phyloP scores from a whole-genome alignment of 768 basidiomycete genomes.

The Cystobasidium onofrii region DNA sequence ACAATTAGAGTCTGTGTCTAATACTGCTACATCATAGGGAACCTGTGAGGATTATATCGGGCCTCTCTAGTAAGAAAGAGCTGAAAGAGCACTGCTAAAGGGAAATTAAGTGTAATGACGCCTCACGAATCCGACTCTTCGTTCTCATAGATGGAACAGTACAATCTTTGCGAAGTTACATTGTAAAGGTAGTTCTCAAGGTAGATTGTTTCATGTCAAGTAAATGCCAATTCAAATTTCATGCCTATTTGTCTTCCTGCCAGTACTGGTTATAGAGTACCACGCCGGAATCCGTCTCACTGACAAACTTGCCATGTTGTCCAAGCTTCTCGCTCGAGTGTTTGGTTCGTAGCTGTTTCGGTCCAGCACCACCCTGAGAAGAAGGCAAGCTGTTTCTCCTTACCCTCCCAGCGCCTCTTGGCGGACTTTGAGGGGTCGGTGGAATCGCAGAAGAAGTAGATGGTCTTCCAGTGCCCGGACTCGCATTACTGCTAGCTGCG shows the following conservation, averaged over 20 bases:
- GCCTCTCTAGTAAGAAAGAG: too few species aligned
- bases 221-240: not conserved
- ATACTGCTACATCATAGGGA: not conserved
- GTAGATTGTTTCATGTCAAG: not conserved
- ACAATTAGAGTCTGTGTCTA: not conserved
- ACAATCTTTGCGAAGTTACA: too few species aligned
- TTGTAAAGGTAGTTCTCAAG: too few species aligned
- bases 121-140: too few species aligned
- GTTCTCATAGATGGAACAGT: too few species aligned
- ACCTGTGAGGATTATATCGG: too few species aligned
- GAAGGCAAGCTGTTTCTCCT: constrained; percentile 17
- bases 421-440: not conserved
- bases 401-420: not conserved
- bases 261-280: constrained; percentile 16
- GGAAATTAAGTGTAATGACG: not conserved
- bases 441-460: not conserved
- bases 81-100: not conserved
- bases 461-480: not conserved
- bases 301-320: constrained; percentile 13
- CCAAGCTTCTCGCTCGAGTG: constrained; percentile 27
- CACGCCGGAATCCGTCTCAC: constrained; percentile 14
- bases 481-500: constrained; percentile 16
- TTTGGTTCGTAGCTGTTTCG: constrained; percentile 13
- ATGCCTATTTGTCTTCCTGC: not conserved
- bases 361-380: not conserved